Percentiles rank a stretch among this genome's conserved stretches.
These are phyloP conservation scores for Blattamonas nauphoetae DNA, from an alignment of 78 protist genomes.

Conservation along the genomic window DNA sequence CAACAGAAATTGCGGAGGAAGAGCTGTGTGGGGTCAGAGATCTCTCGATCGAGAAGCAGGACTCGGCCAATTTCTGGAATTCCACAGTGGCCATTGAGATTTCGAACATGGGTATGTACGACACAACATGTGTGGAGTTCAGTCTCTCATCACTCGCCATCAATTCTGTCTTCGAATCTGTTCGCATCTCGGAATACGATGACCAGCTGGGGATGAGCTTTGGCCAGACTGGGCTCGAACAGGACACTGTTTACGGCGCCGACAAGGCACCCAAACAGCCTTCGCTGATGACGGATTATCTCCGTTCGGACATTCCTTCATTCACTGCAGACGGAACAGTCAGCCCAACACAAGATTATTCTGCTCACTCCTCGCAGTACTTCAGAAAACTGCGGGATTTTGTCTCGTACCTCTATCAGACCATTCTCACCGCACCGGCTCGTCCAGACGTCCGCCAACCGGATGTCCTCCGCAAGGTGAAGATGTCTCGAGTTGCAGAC, in stretches of 20 bases:
- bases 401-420: not conserved
- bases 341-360: too few species aligned
- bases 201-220: too few species aligned
- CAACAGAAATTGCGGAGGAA: not conserved
- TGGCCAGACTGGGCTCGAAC: too few species aligned
- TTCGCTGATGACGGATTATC: not conserved
- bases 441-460: too few species aligned
- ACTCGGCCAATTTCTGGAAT: too few species aligned
- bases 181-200: not conserved
- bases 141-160: not conserved
- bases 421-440: not conserved
- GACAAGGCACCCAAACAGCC: not conserved
- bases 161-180: not conserved
- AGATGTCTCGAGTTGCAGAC: constrained; percentile 30
- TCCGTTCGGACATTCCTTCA: not conserved
- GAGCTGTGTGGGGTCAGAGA: not conserved
- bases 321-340: too few species aligned
- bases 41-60: too few species aligned
- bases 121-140: not conserved
- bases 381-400: not conserved
- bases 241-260: not conserved
- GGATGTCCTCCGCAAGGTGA: not conserved
- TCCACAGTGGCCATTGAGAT: too few species aligned
- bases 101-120: not conserved
- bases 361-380: not conserved